These are phyloP conservation scores for Prunus persica DNA, from an alignment of 306 rosid genomes.

Conservation along the genomic window DNA sequence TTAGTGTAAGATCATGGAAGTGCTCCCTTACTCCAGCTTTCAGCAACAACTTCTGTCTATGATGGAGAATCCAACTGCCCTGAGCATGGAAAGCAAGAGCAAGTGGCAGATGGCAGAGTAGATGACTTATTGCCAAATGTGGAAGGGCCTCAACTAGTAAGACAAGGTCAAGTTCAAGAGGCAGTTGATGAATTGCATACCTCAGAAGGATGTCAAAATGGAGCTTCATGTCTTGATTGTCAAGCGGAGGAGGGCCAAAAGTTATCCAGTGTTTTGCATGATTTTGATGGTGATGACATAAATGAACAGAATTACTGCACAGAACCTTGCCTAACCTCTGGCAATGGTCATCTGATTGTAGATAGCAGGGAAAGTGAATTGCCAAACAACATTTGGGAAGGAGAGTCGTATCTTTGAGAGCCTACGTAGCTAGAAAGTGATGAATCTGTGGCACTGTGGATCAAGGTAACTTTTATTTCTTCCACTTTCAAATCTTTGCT, in stretches of 20 bases:
- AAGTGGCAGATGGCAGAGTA: conserved; percentile 34
- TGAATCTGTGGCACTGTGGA: conserved; percentile 89
- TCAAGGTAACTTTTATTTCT: conserved; percentile 58
- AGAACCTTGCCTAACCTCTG: conserved; percentile 49
- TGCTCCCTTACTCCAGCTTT: conserved; percentile 76
- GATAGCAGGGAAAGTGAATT: conserved; percentile 60
- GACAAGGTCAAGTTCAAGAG: conserved; percentile 35
- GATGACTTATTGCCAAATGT: conserved; percentile 33
- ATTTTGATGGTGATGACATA: conserved; percentile 49
- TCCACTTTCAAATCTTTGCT: not conserved
- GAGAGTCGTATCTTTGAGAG: conserved; percentile 57
- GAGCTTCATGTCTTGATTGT: conserved; percentile 48
- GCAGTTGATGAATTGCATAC: conserved; percentile 31
- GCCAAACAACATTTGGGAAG: conserved; percentile 55
- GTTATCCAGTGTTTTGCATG: conserved; percentile 43
- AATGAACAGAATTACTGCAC: conserved; percentile 34
- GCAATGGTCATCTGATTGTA: conserved; percentile 46
- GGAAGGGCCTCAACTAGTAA: conserved; percentile 43
- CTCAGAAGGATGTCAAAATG: conserved; percentile 46
- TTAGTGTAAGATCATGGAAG: conserved; percentile 59
- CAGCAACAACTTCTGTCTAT: conserved; percentile 15
- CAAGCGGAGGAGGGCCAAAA: conserved; percentile 44
- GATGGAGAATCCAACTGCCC: conserved; percentile 47
- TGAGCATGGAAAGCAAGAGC: conserved; percentile 40
- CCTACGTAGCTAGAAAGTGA: conserved; percentile 86